phyloP scores from a whole-genome alignment of 768 basidiomycete species.

The Holtermannia corniformis region DNA sequence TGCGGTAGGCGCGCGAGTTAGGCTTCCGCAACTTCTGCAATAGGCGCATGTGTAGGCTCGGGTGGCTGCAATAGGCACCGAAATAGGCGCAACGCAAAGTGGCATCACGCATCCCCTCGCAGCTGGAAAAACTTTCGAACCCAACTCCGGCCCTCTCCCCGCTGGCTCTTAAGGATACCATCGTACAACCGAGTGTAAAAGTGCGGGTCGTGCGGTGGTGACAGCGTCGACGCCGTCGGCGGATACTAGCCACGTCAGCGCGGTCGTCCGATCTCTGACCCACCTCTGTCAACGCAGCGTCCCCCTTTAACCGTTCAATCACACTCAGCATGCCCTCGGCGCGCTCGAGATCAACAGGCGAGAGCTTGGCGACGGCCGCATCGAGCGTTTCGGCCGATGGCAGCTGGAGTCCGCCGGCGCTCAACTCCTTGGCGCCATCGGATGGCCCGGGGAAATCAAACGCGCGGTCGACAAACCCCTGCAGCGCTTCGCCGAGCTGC shows the following conservation, averaged over 20 bases:
- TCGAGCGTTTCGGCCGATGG: not conserved
- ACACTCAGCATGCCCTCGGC: constrained; percentile 11
- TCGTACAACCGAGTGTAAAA: constrained; percentile 34
- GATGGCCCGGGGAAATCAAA: constrained; percentile 1
- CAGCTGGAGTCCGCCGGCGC: not conserved
- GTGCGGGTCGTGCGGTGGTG: constrained; percentile 32
- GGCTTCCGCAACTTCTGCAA: too few species aligned
- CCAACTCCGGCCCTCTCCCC: constrained; percentile 33
- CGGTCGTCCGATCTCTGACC: constrained; percentile 1
- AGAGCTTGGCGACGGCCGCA: not conserved
- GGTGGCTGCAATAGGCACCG: too few species aligned
- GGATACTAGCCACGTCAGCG: constrained; percentile 22
- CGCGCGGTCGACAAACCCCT: constrained; percentile 20
- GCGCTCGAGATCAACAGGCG: constrained; percentile 3
- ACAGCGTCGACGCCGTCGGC: constrained; percentile 16
- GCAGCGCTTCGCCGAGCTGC: constrained; percentile 33
- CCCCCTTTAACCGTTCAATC: constrained; percentile 9
- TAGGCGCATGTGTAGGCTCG: too few species aligned
- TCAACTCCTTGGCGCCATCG: not conserved
- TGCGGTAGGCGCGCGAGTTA: too few species aligned
- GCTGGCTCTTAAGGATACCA: constrained; percentile 26
- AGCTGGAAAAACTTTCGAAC: constrained; percentile 39
- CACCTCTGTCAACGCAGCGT: constrained; percentile 6
- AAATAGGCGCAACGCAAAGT: too few species aligned
- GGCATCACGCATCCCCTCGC: constrained; percentile 29